These are phyloP conservation scores for Colletotrichum sp. DNA, from an alignment of 2,329 filamentous ascomycete species.

Conservation along the genomic window DNA sequence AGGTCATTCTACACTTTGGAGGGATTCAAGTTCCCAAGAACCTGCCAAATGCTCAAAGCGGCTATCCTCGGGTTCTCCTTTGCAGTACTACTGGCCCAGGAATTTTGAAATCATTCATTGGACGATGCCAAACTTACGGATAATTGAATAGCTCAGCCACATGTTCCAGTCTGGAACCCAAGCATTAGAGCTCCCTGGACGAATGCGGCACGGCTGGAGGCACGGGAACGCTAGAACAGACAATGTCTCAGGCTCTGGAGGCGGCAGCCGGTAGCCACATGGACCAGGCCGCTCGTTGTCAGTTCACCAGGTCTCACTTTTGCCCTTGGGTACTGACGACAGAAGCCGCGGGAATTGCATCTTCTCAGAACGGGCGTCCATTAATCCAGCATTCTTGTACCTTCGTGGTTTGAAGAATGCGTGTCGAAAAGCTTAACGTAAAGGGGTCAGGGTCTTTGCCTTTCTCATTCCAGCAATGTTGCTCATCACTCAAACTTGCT, in stretches of 20 bases:
- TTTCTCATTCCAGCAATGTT: neutral
- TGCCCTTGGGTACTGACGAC: neutral
- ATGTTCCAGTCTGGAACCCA: neutral
- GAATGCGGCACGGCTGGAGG: neutral
- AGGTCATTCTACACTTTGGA: neutral
- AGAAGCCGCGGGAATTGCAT: neutral
- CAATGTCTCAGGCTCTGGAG: neutral
- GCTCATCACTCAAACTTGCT: neutral
- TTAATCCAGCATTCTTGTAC: neutral
- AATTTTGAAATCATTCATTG: neutral
- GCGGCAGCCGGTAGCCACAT: neutral
- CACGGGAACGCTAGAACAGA: neutral
- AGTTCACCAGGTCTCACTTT: neutral
- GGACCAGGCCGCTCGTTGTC: neutral
- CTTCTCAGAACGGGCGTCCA: neutral
- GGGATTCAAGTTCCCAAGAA: neutral
- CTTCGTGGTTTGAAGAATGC: neutral
- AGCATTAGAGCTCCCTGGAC: neutral
- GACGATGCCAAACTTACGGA: neutral
- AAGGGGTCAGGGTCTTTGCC: neutral
- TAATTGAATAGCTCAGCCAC: neutral
- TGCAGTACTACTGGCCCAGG: neutral
- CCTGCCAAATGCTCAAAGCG: neutral
- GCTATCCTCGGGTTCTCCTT: neutral
- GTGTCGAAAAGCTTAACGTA: neutral